These are phyloP conservation scores for Beauveria caledonica DNA, from an alignment of 2,329 filamentous ascomycete species.

Conservation along the genomic window DNA sequence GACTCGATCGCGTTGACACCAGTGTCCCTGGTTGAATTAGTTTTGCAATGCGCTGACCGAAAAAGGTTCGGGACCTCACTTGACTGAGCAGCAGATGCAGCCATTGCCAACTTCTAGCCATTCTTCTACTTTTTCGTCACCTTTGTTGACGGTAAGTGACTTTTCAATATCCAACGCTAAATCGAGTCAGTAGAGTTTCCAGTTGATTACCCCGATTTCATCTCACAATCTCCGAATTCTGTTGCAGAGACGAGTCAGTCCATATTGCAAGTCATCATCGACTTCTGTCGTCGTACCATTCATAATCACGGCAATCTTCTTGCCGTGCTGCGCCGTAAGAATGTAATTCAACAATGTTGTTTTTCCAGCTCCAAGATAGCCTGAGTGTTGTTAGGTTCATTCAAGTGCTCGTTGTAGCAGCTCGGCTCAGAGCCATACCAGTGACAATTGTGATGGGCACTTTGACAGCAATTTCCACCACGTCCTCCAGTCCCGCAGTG, in stretches of 20 bases:
- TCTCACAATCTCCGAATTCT: constrained; percentile 76
- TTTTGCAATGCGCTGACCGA: neutral
- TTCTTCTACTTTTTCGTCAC: constrained; percentile 75
- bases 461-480: constrained; percentile 46
- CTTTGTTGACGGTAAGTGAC: constrained; percentile 81
- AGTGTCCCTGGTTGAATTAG: constrained; percentile 55
- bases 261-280: constrained; percentile 15
- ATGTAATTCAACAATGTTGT: constrained; percentile 96
- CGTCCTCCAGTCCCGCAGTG: constrained; percentile 26
- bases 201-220: neutral
- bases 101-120: constrained; percentile 96
- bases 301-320: constrained; percentile 95
- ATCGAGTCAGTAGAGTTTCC: neutral
- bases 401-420: neutral
- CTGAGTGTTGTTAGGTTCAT: constrained; percentile 35
- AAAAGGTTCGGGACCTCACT: constrained; percentile 41
- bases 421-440: constrained; percentile 36
- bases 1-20: constrained; percentile 94
- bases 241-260: neutral
- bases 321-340: constrained; percentile 86
- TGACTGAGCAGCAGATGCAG: constrained; percentile 96
- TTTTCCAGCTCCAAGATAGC: constrained; percentile 92
- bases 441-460: constrained; percentile 83
- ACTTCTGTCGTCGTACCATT: constrained; percentile 49
- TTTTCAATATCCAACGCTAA: constrained; percentile 93